Base-by-base conservation (phyloP, 768 basidiomycete species). In the Mycena kentingensis region DNA sequence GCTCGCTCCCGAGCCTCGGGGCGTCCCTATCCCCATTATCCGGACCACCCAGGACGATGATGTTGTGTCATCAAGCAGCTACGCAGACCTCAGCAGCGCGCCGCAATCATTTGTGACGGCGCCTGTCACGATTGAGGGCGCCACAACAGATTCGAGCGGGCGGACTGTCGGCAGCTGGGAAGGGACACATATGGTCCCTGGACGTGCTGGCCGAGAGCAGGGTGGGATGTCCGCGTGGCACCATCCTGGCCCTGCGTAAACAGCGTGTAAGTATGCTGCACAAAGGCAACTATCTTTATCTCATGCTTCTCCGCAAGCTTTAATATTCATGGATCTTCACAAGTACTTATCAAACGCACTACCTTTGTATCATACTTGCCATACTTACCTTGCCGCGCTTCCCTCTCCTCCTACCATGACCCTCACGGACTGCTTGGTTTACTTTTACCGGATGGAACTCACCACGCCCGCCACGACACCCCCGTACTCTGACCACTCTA, bases 61-160 rank as follows among this genome's bases (percentile, higher is more conserved):
- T 61, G 39, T 54, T 46, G 55, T 34, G 27, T 63, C 66, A 28
- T 54, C 60, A 51, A 73, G 65, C 55, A 80, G 79, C 60, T 79
- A 72, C 32, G 76, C 79, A 0, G 85, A 85, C 64, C 77, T 89
- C 62, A 88, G 87, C 65, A 85, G 85, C 0, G 87, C 87, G 12
- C 76, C 81, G 3, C 76, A 77, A 52, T 88, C 87, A 50, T 86
- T 88, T 58, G 77, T 88, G 19, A 87, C 87, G 4, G 79, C 80
- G 16, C 77, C 88, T 35, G 77, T 79, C 41, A 86, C 84, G 6
- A 65, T 85, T 11, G 76, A 76, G 15, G 79, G 81, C 21, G 44
- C 52, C 24, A 75, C 78, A 62, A 84, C 84, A 16, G 83, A 80
- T 37, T 74, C 77, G 48, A 76, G 78, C 47, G 77, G 71, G 28